Conservation (phyloP, 1,284 basidiomycete genomes). For the Cutaneotrichosporon sp. region DNA sequence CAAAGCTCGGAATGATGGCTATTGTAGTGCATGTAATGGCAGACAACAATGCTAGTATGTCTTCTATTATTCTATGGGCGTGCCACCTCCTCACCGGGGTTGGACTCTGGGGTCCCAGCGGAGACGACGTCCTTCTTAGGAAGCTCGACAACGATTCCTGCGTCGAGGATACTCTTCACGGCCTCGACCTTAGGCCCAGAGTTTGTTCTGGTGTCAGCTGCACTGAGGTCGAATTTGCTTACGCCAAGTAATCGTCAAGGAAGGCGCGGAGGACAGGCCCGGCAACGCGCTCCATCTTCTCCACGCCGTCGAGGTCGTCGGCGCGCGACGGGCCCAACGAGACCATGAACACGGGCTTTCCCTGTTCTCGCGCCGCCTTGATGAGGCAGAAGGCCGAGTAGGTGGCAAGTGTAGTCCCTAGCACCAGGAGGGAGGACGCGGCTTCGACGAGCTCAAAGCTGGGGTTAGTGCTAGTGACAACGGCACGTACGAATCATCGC, state of each 20-base stretch:
- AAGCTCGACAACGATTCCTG: constrained; percentile 38
- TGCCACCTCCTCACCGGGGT: neutral
- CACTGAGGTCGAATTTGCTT: constrained; percentile 16
- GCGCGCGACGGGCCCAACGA: constrained; percentile 84
- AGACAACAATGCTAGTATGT: constrained; percentile 8
- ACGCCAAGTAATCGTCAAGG: constrained; percentile 46
- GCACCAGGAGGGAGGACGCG: constrained; percentile 67
- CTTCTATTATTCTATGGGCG: constrained; percentile 1
- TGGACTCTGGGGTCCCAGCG: neutral
- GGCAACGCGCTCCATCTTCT: constrained; percentile 72
- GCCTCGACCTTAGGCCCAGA: constrained; percentile 39
- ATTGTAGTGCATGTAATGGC: neutral
- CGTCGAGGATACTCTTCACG: constrained; percentile 38
- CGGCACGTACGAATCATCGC: constrained; percentile 66
- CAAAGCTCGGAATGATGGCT: neutral
- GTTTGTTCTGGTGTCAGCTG: constrained; percentile 30
- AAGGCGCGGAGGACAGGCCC: constrained; percentile 67
- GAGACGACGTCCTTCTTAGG: constrained; percentile 24
- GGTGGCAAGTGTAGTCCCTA: constrained; percentile 87
- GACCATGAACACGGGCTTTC: constrained; percentile 74
- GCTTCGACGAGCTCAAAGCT: constrained; percentile 65
- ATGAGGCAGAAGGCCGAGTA: constrained; percentile 86
- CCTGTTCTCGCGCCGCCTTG: constrained; percentile 70
- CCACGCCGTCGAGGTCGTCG: constrained; percentile 67
- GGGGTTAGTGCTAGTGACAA: constrained; percentile 9